Conservation (phyloP, 805 yeast species). For the Saturnispora galanensis region DNA sequence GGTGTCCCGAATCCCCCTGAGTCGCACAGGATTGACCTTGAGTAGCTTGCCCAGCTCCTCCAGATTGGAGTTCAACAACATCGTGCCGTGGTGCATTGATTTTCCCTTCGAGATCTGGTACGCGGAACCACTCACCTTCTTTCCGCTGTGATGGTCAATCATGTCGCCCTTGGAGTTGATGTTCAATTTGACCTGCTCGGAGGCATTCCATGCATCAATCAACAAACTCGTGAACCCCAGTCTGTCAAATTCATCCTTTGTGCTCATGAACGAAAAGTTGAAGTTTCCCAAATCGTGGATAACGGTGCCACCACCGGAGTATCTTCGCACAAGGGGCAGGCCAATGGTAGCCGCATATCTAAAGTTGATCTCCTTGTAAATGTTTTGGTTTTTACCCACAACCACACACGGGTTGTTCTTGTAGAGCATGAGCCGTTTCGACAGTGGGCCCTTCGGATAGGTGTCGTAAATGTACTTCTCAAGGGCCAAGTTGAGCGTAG, state of each 20-base stretch:
- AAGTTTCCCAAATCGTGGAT: constrained; percentile 88
- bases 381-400: constrained; percentile 91
- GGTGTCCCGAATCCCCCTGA: constrained; percentile 17
- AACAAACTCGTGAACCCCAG: constrained; percentile 34
- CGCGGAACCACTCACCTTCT: constrained; percentile 88
- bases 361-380: constrained; percentile 78
- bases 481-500: constrained; percentile 67
- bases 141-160: constrained; percentile 31
- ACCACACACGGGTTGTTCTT: constrained; percentile 80
- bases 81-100: constrained; percentile 93
- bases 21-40: constrained; percentile 21
- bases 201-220: constrained; percentile 16
- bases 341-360: constrained; percentile 37
- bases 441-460: constrained; percentile 37
- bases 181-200: constrained; percentile 22
- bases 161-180: constrained; percentile 81
- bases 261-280: constrained; percentile 72
- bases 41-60: constrained; percentile 51
- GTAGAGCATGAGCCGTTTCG: constrained; percentile 59
- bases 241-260: constrained; percentile 50
- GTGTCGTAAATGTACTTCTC: constrained; percentile 68
- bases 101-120: constrained; percentile 73
- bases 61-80: constrained; percentile 65
- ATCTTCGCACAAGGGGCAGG: constrained; percentile 66
- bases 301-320: constrained; percentile 95